Evolutionary conservation across 2,329 filamentous ascomycete species (phyloP).

Genomic region (Hymenoscyphus occultus): DNA sequence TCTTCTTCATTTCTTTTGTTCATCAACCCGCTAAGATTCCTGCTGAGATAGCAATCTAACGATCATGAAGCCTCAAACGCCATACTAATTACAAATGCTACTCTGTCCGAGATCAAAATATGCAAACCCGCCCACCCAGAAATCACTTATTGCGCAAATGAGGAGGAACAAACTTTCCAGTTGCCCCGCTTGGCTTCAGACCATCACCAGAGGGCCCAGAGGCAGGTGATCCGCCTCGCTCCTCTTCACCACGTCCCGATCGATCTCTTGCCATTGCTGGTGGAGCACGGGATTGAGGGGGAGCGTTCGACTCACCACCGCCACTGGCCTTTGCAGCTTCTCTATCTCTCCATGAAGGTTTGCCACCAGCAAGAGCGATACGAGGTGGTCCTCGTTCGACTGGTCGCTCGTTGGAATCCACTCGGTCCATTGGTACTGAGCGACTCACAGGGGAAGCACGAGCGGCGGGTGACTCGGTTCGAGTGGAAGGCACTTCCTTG

Average conservation of each 20-base stretch:
- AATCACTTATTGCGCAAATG: conserved; percentile 40
- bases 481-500: conserved; percentile 31
- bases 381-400: conserved; percentile 48
- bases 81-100: conserved; percentile 20
- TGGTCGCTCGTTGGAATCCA: conserved; percentile 45
- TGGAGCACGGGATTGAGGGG: conserved; percentile 30
- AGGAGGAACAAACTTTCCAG: conserved; percentile 59
- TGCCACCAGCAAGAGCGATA: conserved; percentile 50
- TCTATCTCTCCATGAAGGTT: conserved; percentile 57
- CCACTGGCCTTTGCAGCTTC: conserved; percentile 47
- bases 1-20: conserved; percentile 9
- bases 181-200: conserved; percentile 50
- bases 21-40: background rate
- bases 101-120: conserved; percentile 7
- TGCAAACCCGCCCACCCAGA: conserved; percentile 2
- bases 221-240: conserved; percentile 40
- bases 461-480: conserved; percentile 29
- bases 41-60: conserved; percentile 7
- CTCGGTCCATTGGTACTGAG: conserved; percentile 38
- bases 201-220: conserved; percentile 42
- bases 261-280: conserved; percentile 44
- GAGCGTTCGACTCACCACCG: conserved; percentile 30
- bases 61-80: conserved; percentile 18
- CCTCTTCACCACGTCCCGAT: conserved; percentile 44
- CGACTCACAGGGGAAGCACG: conserved; percentile 30